Base-by-base conservation (phyloP, 805 yeast species). In the Yarrowia osloensis region DNA sequence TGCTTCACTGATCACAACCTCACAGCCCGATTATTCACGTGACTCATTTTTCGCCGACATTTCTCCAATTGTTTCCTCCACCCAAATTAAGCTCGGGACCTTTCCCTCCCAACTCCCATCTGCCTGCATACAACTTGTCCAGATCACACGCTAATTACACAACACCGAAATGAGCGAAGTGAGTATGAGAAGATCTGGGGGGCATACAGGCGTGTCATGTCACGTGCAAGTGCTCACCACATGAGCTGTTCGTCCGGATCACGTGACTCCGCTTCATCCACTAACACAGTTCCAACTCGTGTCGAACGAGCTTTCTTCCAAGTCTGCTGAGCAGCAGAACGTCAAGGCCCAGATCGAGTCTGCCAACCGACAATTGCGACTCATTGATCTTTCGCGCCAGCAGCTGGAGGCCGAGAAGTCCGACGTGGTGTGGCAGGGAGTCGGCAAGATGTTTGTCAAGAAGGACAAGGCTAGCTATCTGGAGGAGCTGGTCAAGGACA, bases 371-470 rank as follows among this genome's bases (percentile, higher is more conserved):
- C 83, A 83, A 71, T 77, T 83, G 70, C 81, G 80, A 71, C 74
- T 89, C 57, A 82, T 87, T 22, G 82, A 83, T 28, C 79, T 85
- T 50, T 88, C 96, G 9, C 77, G 81, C 37, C 74, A 81, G 37
- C 89, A 88, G 70, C 79, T 91, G 61, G 79, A 77, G 28, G 80
- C 84, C 49, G 72, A 70, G 71, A 59, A 71, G 28, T 70, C 69
- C 31, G 77, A 82, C 11, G 74, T 74, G 9, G 93, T 92, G 5
- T 92, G 96, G 95, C 85, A 90, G 74, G 90, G 96, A 5, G 84
- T 90, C 39, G 98, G 98, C 31, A 89, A 88, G 76, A 84, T 91
- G 77, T 78, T 78, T 68, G 57, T 76, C 66, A 75, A 78, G 52
- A 81, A 81, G 4, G 80, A 81, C 29, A 79, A 80, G 2, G 72